phyloP scores from a whole-genome alignment of 345 rosid species.

The Pelargonium nanum region DNA sequence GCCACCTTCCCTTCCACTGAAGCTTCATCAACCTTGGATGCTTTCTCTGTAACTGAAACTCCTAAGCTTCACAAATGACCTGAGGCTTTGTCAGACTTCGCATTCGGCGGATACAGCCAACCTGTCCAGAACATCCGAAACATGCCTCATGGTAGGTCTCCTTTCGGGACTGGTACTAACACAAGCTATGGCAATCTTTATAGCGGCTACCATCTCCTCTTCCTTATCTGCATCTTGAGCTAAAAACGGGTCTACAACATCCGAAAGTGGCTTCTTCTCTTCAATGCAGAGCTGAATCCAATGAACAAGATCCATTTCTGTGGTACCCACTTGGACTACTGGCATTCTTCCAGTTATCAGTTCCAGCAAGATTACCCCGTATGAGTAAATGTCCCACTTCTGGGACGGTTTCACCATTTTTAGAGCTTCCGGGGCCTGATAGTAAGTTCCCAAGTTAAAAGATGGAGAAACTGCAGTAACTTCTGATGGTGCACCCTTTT shows the following conservation, averaged over 20 bases:
- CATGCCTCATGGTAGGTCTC: slow-evolving; percentile 65
- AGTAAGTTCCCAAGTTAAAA: slow-evolving; percentile 37
- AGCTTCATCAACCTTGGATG: no score
- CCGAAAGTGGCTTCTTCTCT: slow-evolving; percentile 44
- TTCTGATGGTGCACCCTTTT: slow-evolving; percentile 46
- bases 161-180: slow-evolving; percentile 48
- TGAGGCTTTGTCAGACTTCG: no score
- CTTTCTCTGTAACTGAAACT: no score
- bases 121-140: slow-evolving; percentile 44
- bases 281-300: slow-evolving; percentile 61
- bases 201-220: slow-evolving; percentile 41
- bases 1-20: no score
- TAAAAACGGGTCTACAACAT: slow-evolving; percentile 61
- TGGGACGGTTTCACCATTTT: slow-evolving; percentile 70
- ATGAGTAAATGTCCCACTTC: slow-evolving; percentile 92
- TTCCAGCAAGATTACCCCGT: slow-evolving; percentile 68
- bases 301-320: slow-evolving; percentile 46
- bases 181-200: slow-evolving; percentile 58
- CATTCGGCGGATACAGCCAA: no score
- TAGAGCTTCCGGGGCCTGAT: slow-evolving; percentile 73
- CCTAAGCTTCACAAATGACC: no score
- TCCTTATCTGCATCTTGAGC: slow-evolving; percentile 40
- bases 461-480: slow-evolving; percentile 23
- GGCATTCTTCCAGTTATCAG: slow-evolving; percentile 65
- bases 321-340: slow-evolving; percentile 26